These are phyloP conservation scores for Prunus campanulata DNA, from an alignment of 306 rosid genomes.

Conservation along the genomic window DNA sequence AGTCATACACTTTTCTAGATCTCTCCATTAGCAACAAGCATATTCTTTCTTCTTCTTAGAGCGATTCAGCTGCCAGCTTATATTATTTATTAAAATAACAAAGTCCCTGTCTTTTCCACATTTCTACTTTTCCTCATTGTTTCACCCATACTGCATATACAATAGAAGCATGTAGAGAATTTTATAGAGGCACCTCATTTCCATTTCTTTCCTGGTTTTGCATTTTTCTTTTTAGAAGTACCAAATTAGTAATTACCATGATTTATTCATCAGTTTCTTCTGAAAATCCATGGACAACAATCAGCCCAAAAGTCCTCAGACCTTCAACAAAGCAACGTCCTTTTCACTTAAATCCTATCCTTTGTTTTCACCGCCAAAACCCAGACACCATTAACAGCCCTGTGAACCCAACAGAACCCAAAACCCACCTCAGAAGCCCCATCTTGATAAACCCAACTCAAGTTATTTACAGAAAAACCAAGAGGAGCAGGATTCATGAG, in stretches of 20 bases:
- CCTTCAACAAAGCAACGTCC: constrained; percentile 14
- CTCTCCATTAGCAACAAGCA: constrained; percentile 30
- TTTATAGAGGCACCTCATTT: not conserved
- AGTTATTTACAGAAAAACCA: constrained; percentile 8
- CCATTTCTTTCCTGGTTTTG: not conserved
- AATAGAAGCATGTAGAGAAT: not conserved
- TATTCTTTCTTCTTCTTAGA: constrained; percentile 9
- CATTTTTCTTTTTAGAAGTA: not conserved
- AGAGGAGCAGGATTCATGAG: constrained; percentile 20
- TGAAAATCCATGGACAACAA: constrained; percentile 23
- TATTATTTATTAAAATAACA: not conserved
- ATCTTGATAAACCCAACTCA: constrained; percentile 20
- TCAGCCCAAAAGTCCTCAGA: constrained; percentile 16
- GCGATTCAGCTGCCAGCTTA: not conserved
- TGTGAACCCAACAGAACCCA: constrained; percentile 16
- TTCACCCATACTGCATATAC: not conserved
- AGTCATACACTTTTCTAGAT: constrained; percentile 44
- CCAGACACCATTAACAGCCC: constrained; percentile 4
- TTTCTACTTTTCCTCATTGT: not conserved
- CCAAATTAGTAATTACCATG: constrained; percentile 36
- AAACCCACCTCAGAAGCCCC: constrained; percentile 8
- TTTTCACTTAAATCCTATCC: constrained; percentile 3
- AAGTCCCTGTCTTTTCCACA: not conserved
- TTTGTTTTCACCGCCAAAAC: constrained; percentile 33
- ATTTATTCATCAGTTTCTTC: constrained; percentile 32